These are phyloP conservation scores for Rosa hybrid DNA, from an alignment of 331 rosid genomes.

Conservation along the genomic window DNA sequence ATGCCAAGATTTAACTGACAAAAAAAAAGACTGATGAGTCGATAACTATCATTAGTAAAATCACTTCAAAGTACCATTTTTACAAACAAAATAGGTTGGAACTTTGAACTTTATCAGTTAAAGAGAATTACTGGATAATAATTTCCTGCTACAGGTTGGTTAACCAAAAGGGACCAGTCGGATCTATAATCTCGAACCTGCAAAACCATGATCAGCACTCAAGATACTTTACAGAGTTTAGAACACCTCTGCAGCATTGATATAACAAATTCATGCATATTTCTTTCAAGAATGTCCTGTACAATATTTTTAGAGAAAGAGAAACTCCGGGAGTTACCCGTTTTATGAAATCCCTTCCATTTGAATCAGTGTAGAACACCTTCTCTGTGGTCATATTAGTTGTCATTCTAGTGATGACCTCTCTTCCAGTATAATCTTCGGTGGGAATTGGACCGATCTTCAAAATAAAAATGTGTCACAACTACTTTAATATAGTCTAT, in stretches of 20 bases:
- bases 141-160: conserved; percentile 87
- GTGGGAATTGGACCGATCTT: conserved; percentile 92
- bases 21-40: neutral
- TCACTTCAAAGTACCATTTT: neutral
- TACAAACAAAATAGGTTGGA: neutral
- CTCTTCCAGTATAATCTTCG: conserved; percentile 70
- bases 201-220: conserved; percentile 24
- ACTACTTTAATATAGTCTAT: conserved; percentile 9
- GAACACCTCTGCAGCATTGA: too few species aligned
- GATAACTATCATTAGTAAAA: neutral
- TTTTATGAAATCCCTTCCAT: conserved; percentile 86
- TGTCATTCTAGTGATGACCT: conserved; percentile 69
- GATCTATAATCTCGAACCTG: conserved; percentile 75
- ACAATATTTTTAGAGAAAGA: neutral
- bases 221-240: neutral
- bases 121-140: conserved; percentile 72
- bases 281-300: neutral
- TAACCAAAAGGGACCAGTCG: conserved; percentile 77
- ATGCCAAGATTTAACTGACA: conserved; percentile 86
- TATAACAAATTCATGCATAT: neutral
- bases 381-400: conserved; percentile 74
- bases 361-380: conserved; percentile 83
- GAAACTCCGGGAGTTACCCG: conserved; percentile 46
- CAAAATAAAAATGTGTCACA: conserved; percentile 34
- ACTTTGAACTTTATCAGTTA: neutral